Base-by-base conservation (phyloP, 139 green algal genomes). In the Marvania coccoides region DNA sequence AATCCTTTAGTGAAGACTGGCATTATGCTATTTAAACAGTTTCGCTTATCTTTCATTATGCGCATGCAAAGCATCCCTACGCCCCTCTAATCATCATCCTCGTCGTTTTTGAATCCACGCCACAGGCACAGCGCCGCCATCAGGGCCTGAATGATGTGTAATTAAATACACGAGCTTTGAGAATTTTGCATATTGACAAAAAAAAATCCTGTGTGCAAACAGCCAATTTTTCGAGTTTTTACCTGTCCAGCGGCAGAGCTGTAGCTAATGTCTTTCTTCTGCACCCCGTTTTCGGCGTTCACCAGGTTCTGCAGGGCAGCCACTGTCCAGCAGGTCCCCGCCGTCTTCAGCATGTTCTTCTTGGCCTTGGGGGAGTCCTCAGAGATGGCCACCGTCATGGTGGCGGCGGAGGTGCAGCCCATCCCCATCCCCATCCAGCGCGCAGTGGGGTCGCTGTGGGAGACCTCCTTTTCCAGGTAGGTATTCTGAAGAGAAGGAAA, bases 331-430 rank as follows among this genome's bases (percentile, higher is more conserved):
- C 19, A 28, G 42, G 19, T 51, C 19, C 42, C 42, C 19, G 19
- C 19, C 19, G 42, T 51, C 40, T 67, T 67, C 3, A 64, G 38
- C 60, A 67, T 8, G 37, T 66, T 65, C 30, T 67, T 67, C 29
- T 28, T n/a, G 5, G 47, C 30, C 4, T 67, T 66, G 2, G 47
- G 60, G 37, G 51, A 6, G 14, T 26, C 19, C 60, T 36, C 56
- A 63, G 34, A 59, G 14, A 12, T 63, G 34, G 2, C 14, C 26
- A 63, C 15, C 9, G 10, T 10, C 10, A 14, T 26, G 37, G 29
- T 8, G 56, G 34, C 14, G 28, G 31, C 3, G 37, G 56, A 31
- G 56, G 29, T 59, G 42, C 19, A 51, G 19, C 19, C 19, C 19
- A 51, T 19, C 19, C 42, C 42, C 19, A 28, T 19, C 19, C 42